Evolutionary conservation across 441 rosid species (phyloP).

Genomic region (Aquilaria agallochum): DNA sequence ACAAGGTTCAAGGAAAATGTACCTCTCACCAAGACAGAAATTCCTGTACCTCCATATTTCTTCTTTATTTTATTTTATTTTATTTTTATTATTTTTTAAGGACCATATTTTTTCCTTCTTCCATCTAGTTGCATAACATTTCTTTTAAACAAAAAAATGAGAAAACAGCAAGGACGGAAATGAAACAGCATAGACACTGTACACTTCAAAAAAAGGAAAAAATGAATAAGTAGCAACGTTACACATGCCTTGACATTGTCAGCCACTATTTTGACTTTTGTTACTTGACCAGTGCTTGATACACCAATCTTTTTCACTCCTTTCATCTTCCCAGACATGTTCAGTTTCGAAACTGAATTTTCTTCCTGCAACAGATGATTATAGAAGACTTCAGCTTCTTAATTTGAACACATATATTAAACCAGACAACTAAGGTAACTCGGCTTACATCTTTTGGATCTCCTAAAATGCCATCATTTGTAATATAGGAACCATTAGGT

Average conservation of each 20-base stretch:
- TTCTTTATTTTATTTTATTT: no score
- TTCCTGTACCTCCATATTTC: no score
- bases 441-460: slow-evolving; percentile 60
- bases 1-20: no score
- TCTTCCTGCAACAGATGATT: slow-evolving; percentile 46
- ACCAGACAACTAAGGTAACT: not conserved
- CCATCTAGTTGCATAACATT: no score
- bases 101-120: no score
- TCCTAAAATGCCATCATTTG: slow-evolving; percentile 38
- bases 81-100: no score
- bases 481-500: slow-evolving; percentile 35
- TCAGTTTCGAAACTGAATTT: slow-evolving; percentile 37
- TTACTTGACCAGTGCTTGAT: slow-evolving; percentile 29
- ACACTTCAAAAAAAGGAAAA: not conserved
- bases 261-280: slow-evolving; percentile 78
- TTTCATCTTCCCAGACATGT: slow-evolving; percentile 50
- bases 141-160: not conserved
- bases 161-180: not conserved
- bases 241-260: slow-evolving; percentile 73
- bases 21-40: no score
- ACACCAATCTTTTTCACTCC: slow-evolving; percentile 43
- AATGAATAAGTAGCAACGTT: no score
- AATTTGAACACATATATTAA: slow-evolving; percentile 6
- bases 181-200: not conserved
- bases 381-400: no score